phyloP scores from a whole-genome alignment of 371 early-diverging fungal species.

The Blakeslea trispora region DNA sequence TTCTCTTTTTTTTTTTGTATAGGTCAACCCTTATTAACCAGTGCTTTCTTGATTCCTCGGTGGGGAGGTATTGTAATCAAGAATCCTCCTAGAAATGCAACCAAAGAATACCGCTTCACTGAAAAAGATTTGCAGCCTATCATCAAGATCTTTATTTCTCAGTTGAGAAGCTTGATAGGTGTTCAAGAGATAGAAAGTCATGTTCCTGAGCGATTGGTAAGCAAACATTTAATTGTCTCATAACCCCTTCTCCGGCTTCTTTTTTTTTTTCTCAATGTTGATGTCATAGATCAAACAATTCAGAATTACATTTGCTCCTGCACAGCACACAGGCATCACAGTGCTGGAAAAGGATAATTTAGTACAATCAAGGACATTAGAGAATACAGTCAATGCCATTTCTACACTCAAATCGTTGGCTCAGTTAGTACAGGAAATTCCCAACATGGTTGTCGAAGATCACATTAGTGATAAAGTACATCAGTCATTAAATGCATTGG shows the following conservation, averaged over 20 bases:
- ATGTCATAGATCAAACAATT: background rate
- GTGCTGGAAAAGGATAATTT: conserved; percentile 78
- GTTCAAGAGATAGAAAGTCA: conserved; percentile 49
- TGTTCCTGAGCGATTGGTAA: conserved; percentile 9
- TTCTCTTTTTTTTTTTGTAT: background rate
- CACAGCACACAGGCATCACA: conserved; percentile 33
- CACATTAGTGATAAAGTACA: conserved; percentile 62
- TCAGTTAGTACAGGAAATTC: conserved; percentile 75
- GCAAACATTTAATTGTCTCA: too few relatives aligned
- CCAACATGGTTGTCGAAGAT: conserved; percentile 91
- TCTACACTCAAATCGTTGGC: conserved; percentile 79
- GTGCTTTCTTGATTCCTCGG: conserved; percentile 87
- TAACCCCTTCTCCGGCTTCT: too few relatives aligned
- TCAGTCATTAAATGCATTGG: conserved; percentile 37
- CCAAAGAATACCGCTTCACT: conserved; percentile 31
- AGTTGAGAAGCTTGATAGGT: conserved; percentile 82
- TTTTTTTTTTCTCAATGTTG: background rate
- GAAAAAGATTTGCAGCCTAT: conserved; percentile 64
- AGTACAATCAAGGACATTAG: conserved; percentile 63
- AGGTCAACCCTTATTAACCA: conserved; percentile 51
- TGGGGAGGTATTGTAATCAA: conserved; percentile 91
- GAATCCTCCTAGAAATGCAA: conserved; percentile 49
- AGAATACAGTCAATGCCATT: conserved; percentile 72
- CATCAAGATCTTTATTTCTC: conserved; percentile 77
- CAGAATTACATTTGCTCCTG: conserved; percentile 20